Conservation (phyloP, 2,329 filamentous ascomycete species). For the Aspergillus aculeatinus region DNA sequence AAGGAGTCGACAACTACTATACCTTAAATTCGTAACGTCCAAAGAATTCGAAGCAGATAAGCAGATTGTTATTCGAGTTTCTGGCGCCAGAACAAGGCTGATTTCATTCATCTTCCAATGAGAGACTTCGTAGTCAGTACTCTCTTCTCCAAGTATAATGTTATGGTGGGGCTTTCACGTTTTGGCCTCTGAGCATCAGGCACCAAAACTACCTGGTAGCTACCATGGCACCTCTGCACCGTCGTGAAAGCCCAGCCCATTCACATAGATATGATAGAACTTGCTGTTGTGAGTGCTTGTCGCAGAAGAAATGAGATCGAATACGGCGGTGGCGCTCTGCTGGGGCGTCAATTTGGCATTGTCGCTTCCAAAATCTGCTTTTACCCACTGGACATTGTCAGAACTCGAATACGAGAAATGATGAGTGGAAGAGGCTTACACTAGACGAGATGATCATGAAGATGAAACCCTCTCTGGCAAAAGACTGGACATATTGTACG, state of each 20-base stretch:
- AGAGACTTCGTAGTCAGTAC: too few relatives aligned
- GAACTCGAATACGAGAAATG: background rate
- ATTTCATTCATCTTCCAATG: too few relatives aligned
- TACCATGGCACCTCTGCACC: background rate
- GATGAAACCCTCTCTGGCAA: constrained; percentile 43
- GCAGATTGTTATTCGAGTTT: background rate
- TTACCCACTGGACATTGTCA: constrained; percentile 38
- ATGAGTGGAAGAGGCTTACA: constrained; percentile 34
- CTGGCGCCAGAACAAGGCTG: too few relatives aligned
- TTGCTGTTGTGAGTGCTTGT: constrained; percentile 45
- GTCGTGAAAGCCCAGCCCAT: constrained; percentile 27
- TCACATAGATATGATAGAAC: constrained; percentile 43
- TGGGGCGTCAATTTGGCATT: constrained; percentile 41
- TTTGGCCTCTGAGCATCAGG: too few relatives aligned
- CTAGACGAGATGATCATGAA: constrained; percentile 47
- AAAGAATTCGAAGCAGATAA: background rate
- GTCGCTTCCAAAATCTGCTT: constrained; percentile 42
- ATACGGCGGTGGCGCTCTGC: constrained; percentile 33
- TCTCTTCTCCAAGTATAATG: too few relatives aligned
- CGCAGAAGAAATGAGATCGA: constrained; percentile 47
- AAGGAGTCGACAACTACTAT: background rate
- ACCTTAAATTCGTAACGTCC: too few relatives aligned
- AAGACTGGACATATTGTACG: constrained; percentile 32
- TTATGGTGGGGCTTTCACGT: too few relatives aligned
- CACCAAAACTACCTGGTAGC: too few relatives aligned